Evolutionary conservation across 352 stramenopile genomes (phyloP).

Genomic region (Thalassiosira exigua): DNA sequence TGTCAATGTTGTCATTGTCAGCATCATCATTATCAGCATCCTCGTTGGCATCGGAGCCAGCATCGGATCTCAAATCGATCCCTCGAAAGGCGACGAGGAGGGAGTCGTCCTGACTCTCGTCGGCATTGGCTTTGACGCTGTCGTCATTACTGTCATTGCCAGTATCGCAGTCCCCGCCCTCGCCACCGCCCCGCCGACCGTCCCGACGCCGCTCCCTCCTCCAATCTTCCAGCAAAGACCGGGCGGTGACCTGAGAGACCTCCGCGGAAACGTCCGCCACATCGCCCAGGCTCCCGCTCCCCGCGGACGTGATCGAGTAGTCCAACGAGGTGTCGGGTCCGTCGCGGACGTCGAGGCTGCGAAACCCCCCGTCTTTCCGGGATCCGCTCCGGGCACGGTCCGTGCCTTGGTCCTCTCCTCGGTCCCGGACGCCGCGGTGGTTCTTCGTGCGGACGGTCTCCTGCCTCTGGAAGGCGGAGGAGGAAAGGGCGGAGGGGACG

Average conservation of each 20-base stretch:
- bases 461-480: background rate
- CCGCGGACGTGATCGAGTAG: no score
- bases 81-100: background rate
- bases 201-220: constrained; percentile 27
- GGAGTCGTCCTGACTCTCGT: background rate
- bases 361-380: no score
- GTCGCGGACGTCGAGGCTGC: background rate
- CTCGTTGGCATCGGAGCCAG: background rate
- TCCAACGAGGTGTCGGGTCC: background rate
- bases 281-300: no score
- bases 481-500: background rate
- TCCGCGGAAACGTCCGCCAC: background rate
- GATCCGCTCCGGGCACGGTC: no score
- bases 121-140: background rate
- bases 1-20: constrained; percentile 1
- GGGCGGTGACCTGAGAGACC: constrained; percentile 22
- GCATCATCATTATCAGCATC: background rate
- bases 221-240: constrained; percentile 33
- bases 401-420: no score
- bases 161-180: background rate
- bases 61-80: background rate
- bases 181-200: background rate
- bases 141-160: background rate
- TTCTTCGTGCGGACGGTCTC: no score
- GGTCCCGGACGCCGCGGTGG: no score